A percentile compares a stretch with the other conserved stretches of the same genome.
These are phyloP conservation scores for Claviceps sp. DNA, from an alignment of 2,329 filamentous ascomycete genomes.

Conservation along the genomic window DNA sequence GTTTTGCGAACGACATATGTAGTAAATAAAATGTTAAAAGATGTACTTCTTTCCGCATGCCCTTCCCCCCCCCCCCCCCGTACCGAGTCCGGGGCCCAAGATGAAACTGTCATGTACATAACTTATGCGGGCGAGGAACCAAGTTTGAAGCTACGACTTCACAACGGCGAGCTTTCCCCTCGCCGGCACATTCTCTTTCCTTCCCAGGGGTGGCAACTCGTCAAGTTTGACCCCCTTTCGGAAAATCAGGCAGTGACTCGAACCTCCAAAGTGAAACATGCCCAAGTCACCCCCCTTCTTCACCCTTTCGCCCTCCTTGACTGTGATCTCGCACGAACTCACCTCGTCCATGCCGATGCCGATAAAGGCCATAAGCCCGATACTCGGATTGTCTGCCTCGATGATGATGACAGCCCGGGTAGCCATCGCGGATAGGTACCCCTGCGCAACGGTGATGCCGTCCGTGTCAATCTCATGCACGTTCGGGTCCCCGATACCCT, in stretches of 20 bases:
- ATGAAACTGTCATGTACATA: no score
- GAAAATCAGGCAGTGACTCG: conserved; percentile 56
- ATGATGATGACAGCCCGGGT: conserved; percentile 58
- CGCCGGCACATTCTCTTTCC: conserved; percentile 26
- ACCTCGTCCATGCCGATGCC: conserved; percentile 69
- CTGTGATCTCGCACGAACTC: conserved; percentile 57
- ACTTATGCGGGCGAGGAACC: no score
- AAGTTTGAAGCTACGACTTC: conserved; percentile 3
- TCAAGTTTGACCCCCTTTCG: conserved; percentile 37
- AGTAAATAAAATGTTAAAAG: no score
- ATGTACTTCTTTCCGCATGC: no score
- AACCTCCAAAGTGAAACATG: conserved; percentile 74
- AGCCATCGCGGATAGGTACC: conserved; percentile 53
- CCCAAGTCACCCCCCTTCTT: conserved; percentile 59
- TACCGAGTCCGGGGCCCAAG: no score
- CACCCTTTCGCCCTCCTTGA: conserved; percentile 50
- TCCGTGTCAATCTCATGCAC: conserved; percentile 22
- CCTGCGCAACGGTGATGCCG: conserved; percentile 41
- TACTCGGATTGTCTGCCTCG: conserved; percentile 51
- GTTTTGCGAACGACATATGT: no score
- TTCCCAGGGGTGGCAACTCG: conserved; percentile 22
- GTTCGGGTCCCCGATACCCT: conserved; percentile 17
- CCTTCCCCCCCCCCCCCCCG: no score
- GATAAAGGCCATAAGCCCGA: conserved; percentile 58
- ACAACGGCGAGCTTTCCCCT: conserved; percentile 23